Evolutionary conservation across 2,329 filamentous ascomycete genomes (phyloP), one percentile per base, ranked within the genome.

Genomic region (Ophiostoma piceae): DNA sequence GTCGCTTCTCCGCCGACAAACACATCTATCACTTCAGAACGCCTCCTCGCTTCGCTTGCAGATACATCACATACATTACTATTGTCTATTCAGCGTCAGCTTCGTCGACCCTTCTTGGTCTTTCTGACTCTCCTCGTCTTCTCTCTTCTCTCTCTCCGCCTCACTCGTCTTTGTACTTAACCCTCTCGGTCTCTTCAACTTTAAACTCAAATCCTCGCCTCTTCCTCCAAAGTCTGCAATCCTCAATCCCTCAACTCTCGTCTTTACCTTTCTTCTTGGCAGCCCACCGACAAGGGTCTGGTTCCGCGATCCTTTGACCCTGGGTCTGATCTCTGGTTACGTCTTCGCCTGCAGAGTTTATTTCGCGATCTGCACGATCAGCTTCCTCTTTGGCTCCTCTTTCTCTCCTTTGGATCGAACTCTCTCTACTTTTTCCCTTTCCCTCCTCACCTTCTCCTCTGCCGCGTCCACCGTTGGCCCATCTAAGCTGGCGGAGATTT

Each of bases 401-500:
- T 22, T 29, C 11, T 14, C 41, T 43, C 43, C 16, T 47, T 47
- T n/a, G 16, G 39, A 35, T 11, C 41, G 4, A 3, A 2, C 16
- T 43, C 5, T 2, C 62, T 19, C 22, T 39, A 8, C 14, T 69
- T 14, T n/a, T 22, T 19, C 35, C 35, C 35, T 43, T 54, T 43
- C 14, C 14, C 19, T 35, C 35, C 26, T n/a, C 60, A 11, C 41
- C 32, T 43, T 66, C 12, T 22, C 14, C 7, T 66, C 3, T 54
- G 1, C n/a, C 19, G 41, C n/a, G 16, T 47, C 9, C 57, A 41
- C 64, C 47, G 22, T 35, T 47, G n/a, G 37, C 47, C 37, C 43
- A 22, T 66, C 64, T 47, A 6, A 54, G 68, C 12, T 35, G 37
- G 60, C 60, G 60, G 60, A 64, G 60, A 37, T 64, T 64, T 57